Percentiles rank a stretch among this genome's conserved stretches.
These are phyloP conservation scores for Theobroma grandiflorum DNA, from an alignment of 441 rosid species.

Conservation along the genomic window DNA sequence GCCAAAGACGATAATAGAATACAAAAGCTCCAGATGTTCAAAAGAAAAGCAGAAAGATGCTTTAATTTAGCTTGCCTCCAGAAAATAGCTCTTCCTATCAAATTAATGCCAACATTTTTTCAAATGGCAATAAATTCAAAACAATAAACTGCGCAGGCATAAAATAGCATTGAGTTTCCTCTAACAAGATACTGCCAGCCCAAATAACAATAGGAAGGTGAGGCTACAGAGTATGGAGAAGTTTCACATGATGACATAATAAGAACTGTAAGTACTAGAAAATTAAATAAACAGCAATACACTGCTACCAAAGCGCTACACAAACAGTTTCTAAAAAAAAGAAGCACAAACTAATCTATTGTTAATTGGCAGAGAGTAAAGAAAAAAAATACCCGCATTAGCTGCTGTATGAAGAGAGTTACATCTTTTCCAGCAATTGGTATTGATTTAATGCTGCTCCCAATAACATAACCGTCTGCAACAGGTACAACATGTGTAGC, in stretches of 20 bases:
- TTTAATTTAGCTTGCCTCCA: not conserved
- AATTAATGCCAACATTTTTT: conserved; percentile 5
- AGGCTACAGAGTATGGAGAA: not conserved
- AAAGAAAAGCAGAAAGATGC: not conserved
- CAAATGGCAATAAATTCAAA: not conserved
- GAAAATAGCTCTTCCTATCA: not conserved
- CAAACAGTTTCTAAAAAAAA: not conserved
- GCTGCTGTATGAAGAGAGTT: conserved; percentile 92
- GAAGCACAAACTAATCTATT: not conserved
- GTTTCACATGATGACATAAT: not conserved
- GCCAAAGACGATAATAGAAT: not conserved
- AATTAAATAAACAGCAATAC: not conserved
- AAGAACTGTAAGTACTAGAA: not conserved
- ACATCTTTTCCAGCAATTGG: conserved; percentile 97
- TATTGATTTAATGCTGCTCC: conserved; percentile 91
- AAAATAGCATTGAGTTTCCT: not conserved
- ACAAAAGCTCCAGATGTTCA: not conserved
- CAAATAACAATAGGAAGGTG: not conserved
- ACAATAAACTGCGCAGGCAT: not conserved
- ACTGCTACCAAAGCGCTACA: not conserved
- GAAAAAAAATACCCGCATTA: conserved; percentile 80
- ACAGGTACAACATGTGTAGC: conserved; percentile 97
- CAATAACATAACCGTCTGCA: conserved; percentile 99
- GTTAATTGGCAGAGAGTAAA: not conserved
- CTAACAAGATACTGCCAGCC: not conserved